These are phyloP conservation scores for Jamesozyma lodderae DNA, from an alignment of 805 yeast genomes.

Conservation along the genomic window DNA sequence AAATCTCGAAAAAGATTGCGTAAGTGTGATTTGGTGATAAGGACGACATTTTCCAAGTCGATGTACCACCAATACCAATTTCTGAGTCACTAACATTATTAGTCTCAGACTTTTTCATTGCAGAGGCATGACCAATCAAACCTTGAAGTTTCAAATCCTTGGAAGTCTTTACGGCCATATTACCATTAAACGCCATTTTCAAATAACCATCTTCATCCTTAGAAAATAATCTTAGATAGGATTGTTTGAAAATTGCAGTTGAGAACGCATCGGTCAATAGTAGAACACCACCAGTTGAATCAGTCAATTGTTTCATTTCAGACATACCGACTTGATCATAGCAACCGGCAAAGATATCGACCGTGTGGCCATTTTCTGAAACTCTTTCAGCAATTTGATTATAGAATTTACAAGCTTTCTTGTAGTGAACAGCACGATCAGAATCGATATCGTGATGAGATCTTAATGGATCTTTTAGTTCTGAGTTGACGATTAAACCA, in stretches of 20 bases:
- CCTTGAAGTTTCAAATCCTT: conserved; percentile 86
- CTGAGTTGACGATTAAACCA: conserved; percentile 86
- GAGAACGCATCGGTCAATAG: conserved; percentile 88
- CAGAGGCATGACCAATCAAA: conserved; percentile 84
- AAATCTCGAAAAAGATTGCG: conserved; percentile 81
- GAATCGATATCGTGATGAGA: conserved; percentile 95
- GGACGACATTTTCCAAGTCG: conserved; percentile 78
- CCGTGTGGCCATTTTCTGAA: conserved; percentile 64
- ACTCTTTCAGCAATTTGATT: conserved; percentile 65
- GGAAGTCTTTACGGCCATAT: conserved; percentile 78
- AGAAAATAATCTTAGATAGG: conserved; percentile 75
- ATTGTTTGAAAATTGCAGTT: conserved; percentile 88
- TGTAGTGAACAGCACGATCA: conserved; percentile 78
- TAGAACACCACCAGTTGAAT: conserved; percentile 83
- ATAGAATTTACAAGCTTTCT: conserved; percentile 77
- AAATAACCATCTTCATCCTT: conserved; percentile 84
- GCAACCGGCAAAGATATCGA: conserved; percentile 90
- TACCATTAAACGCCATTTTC: conserved; percentile 84
- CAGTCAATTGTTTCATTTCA: conserved; percentile 83
- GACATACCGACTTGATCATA: conserved; percentile 92
- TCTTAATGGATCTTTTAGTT: conserved; percentile 90
- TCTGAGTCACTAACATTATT: conserved; percentile 82
- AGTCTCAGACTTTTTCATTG: conserved; percentile 54
- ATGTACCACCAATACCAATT: conserved; percentile 89
- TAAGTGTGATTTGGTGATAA: conserved; percentile 82